These are phyloP conservation scores for Glycine tomentella DNA, from an alignment of 306 rosid genomes.

Conservation along the genomic window DNA sequence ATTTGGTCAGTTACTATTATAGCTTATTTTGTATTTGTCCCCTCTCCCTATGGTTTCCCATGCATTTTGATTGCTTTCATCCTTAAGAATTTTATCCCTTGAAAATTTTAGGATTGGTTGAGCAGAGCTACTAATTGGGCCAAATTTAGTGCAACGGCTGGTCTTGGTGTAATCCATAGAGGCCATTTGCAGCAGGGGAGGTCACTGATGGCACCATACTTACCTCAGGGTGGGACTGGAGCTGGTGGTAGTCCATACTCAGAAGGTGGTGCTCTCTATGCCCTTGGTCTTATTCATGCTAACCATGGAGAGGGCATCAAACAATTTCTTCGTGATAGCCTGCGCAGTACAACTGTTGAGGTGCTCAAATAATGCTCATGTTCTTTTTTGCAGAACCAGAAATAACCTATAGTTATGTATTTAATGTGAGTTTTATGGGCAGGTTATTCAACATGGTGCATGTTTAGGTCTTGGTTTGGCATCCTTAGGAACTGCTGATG, in stretches of 20 bases:
- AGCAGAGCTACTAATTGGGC: conserved; percentile 99
- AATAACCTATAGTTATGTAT: conserved; percentile 28
- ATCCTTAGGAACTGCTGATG: conserved; percentile 94
- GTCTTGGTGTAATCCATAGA: conserved; percentile 96
- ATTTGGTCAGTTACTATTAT: conserved; percentile 64
- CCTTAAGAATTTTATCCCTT: conserved; percentile 14
- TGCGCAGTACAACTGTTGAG: conserved; percentile 93
- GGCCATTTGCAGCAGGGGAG: conserved; percentile 98
- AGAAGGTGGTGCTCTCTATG: conserved; percentile 97
- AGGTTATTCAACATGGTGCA: conserved; percentile 99
- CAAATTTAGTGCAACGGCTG: conserved; percentile 97
- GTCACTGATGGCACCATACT: conserved; percentile 97
- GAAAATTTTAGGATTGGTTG: conserved; percentile 81
- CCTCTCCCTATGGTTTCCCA: background rate
- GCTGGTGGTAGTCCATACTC: conserved; percentile 98
- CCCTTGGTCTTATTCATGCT: conserved; percentile 97
- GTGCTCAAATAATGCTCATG: conserved; percentile 49
- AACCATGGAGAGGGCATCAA: conserved; percentile 98
- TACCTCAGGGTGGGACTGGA: conserved; percentile 93
- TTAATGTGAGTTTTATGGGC: conserved; percentile 43
- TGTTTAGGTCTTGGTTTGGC: conserved; percentile 99
- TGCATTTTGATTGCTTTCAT: conserved; percentile 27
- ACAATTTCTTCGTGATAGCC: conserved; percentile 93
- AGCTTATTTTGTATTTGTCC: background rate
- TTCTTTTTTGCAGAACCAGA: conserved; percentile 1